Evolutionary conservation across 2,329 filamentous ascomycete species (phyloP), one percentile per base, ranked within the genome.

Genomic region (Epichloe festucae): DNA sequence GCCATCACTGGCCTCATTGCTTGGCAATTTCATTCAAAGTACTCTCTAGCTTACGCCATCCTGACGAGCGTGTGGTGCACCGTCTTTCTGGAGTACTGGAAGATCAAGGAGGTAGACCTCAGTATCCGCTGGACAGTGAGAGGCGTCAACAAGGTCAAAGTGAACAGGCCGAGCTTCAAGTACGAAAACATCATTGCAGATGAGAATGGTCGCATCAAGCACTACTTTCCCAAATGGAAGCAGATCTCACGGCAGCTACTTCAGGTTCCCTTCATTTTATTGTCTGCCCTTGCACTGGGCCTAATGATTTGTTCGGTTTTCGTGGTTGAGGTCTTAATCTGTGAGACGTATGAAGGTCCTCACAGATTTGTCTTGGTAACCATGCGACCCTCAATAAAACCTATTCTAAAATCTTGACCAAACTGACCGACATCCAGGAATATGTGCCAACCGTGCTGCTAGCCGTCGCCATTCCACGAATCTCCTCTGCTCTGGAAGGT

Each of bases 21-120:
- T 14, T 89, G 84, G 83, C 65, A 81, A 2, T 75, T 85, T 53
- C 69, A 87, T 0, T 81, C 84, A 10, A 75, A 79, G 31, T 89
- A 86, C 67, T 89, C 86, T 0, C 73, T 83, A 14, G 65, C 81
- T 17, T 89, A 87, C 59, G 85, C 80, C 5, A 69, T 84, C 4
- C 67, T 82, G 21, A 85, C 80, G 52, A 78, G 79, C 34, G 65
- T 88, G 6, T 88, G 85, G 79, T 84, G 82, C 58, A 79, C 84
- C 7, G 72, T 87, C 3, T 89, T 89, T 56, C 76, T 88, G 12
- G 86, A 90, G 61, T 89, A 82, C 64, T 90, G 86, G 86, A 89
- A 87, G 66, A 78, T 87, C 46, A 80, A 84, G 55, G 83, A 90
- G 62, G 70, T 76, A 3, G 85, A 90, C 57, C 73, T 90, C 1